Conservation (phyloP, 2,329 filamentous ascomycete genomes). For the Tympanopsis confertula region DNA sequence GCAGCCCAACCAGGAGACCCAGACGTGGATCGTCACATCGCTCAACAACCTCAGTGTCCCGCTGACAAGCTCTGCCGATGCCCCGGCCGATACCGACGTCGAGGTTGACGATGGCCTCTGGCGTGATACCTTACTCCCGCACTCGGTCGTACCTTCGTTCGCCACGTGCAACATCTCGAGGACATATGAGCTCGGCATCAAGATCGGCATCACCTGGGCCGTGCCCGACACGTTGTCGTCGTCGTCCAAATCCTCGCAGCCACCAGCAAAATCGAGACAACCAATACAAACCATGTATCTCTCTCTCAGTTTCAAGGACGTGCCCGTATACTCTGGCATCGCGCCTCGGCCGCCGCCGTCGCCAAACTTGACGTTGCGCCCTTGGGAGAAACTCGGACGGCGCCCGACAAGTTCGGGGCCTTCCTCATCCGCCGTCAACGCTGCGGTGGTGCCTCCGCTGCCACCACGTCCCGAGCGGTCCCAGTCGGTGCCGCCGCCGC, state of each 20-base stretch:
- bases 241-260: neutral
- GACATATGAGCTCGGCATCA: neutral
- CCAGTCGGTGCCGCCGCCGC: neutral
- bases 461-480: neutral
- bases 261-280: neutral
- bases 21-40: conserved; percentile 65
- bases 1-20: conserved; percentile 56
- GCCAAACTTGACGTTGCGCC: too few species aligned
- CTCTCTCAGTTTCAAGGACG: neutral
- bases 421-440: too few species aligned
- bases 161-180: neutral
- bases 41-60: conserved; percentile 61
- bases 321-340: neutral
- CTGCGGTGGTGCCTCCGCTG: neutral
- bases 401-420: neutral
- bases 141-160: neutral
- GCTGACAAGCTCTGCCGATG: conserved; percentile 22
- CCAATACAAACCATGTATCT: neutral
- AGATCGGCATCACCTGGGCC: neutral
- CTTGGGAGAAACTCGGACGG: neutral
- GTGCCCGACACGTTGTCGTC: neutral
- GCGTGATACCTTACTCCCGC: neutral
- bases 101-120: neutral
- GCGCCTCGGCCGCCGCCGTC: neutral
- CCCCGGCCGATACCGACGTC: neutral